phyloP scores from a whole-genome alignment of 2,329 filamentous ascomycete species.

The Calonectria hawksworthii region DNA sequence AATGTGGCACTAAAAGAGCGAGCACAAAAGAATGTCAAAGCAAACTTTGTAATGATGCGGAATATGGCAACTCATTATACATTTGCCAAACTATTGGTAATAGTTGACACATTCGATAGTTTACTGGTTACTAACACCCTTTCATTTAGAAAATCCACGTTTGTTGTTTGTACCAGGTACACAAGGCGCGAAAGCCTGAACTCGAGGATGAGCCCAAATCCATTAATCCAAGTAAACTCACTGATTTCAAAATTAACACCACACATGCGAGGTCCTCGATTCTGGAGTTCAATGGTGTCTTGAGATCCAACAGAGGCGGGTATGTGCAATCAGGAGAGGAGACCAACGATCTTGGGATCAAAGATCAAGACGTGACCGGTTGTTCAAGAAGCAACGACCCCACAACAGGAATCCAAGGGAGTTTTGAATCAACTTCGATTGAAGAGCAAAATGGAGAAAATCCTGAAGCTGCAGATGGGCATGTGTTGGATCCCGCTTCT shows the following conservation, averaged over 20 bases:
- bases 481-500: background rate
- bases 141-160: slow-evolving; percentile 22
- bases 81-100: slow-evolving; percentile 21
- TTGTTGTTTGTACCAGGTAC: slow-evolving; percentile 15
- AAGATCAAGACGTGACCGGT: background rate
- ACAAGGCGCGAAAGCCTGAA: background rate
- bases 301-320: slow-evolving; percentile 5
- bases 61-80: slow-evolving; percentile 21
- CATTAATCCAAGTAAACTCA: slow-evolving; percentile 4
- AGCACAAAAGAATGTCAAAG: slow-evolving; percentile 26
- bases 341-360: slow-evolving; percentile 13
- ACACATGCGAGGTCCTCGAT: slow-evolving; percentile 19
- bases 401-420: background rate
- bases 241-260: slow-evolving; percentile 1
- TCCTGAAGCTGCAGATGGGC: background rate
- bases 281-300: slow-evolving; percentile 24
- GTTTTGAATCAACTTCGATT: background rate
- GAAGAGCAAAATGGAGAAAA: background rate
- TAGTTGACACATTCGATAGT: background rate
- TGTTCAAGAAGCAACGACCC: background rate
- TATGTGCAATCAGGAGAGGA: slow-evolving; percentile 25
- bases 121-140: background rate
- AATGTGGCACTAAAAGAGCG: slow-evolving; percentile 29
- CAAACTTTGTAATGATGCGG: slow-evolving; percentile 35
- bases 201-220: slow-evolving; percentile 21